Percentiles rank a stretch among this genome's conserved stretches.
These are phyloP conservation scores for Stemphylium lycopersici DNA, from an alignment of 2,329 filamentous ascomycete genomes.

Conservation along the genomic window DNA sequence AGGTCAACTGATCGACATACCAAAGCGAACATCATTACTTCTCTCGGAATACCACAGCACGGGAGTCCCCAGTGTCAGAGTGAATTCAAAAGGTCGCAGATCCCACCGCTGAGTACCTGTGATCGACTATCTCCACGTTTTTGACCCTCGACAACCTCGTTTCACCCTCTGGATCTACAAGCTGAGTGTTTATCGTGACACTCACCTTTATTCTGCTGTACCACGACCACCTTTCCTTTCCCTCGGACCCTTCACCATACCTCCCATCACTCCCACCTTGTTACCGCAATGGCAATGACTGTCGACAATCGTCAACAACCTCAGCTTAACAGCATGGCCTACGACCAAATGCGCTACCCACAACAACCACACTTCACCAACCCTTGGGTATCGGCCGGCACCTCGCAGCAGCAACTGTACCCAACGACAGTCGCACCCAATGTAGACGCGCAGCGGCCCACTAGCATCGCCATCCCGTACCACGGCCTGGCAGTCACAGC, in stretches of 20 bases:
- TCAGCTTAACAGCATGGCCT: constrained; percentile 72
- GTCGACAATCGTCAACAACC: constrained; percentile 82
- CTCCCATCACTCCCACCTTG: constrained; percentile 5
- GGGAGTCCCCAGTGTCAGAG: constrained; percentile 45
- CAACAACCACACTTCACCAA: constrained; percentile 80
- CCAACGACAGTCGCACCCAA: constrained; percentile 68
- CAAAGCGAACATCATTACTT: constrained; percentile 45
- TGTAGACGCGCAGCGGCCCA: constrained; percentile 59
- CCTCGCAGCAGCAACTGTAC: constrained; percentile 67
- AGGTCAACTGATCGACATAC: constrained; percentile 48
- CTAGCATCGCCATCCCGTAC: constrained; percentile 71
- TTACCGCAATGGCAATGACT: constrained; percentile 82
- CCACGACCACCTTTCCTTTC: constrained; percentile 11
- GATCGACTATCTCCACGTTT: constrained; percentile 59
- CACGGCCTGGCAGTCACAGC: constrained; percentile 76
- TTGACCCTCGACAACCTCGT: constrained; percentile 44
- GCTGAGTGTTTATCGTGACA: constrained; percentile 31
- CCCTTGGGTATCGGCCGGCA: constrained; percentile 74
- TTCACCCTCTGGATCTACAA: constrained; percentile 40
- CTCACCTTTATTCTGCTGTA: constrained; percentile 34
- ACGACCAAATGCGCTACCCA: constrained; percentile 78
- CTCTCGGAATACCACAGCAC: constrained; percentile 39
- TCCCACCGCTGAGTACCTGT: constrained; percentile 54
- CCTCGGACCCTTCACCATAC: constrained; percentile 17
- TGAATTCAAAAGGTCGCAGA: constrained; percentile 55